Evolutionary conservation across 352 stramenopile species (phyloP), one percentile per base, ranked within the genome.

Genomic region (Halophytophthora batemanensis): DNA sequence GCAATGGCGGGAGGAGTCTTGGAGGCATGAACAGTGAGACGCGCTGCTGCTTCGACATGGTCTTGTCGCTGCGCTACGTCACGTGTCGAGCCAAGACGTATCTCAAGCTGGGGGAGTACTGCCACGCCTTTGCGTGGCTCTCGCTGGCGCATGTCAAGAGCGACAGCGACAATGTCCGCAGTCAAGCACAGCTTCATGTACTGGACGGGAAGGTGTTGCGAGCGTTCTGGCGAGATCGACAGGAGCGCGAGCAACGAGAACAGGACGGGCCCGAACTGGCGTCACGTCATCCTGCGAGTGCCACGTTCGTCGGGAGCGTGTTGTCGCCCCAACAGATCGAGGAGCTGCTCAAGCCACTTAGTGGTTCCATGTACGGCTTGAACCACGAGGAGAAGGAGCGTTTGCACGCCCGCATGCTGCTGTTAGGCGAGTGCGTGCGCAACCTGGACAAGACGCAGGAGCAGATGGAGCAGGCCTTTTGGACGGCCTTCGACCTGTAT

Each of bases 11-110:
- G 8, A 69, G 77, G 19, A 82, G 80, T 23, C 71, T 88, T 28
- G 73, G 76, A 11, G 82, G 79, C 18, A 86, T 93, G 60, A 75
- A 77, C 3, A 93, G 78, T 35, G 82, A 92, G 52, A 76, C 77
- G 18, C 71, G 82, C 7, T 89, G 81, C 46, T 87, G 76, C 23
- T 90, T 91, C 37, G 84, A 95, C 33, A 90, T 90, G 76, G 81
- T 87, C 14, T 73, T 82, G 17, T 86, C 72, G 10, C 59, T 87
- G 4, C 71, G 84, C 2, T 95, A 93, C 40, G 79, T 90, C 13
- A 19, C 80, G 2, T 79, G 73, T 17, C 79, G 82, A 4, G 71
- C 74, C 15, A 88, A 89, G 57, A 56, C 87, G 45, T 80, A 83
- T 37, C 50, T 90, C 23, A 66, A 81, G 18, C 44, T 80, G 0